A percentile compares a stretch with the other conserved stretches of the same genome.
phyloP scores from a whole-genome alignment of 106 monocot genomes.

The Dendrobium officinale region DNA sequence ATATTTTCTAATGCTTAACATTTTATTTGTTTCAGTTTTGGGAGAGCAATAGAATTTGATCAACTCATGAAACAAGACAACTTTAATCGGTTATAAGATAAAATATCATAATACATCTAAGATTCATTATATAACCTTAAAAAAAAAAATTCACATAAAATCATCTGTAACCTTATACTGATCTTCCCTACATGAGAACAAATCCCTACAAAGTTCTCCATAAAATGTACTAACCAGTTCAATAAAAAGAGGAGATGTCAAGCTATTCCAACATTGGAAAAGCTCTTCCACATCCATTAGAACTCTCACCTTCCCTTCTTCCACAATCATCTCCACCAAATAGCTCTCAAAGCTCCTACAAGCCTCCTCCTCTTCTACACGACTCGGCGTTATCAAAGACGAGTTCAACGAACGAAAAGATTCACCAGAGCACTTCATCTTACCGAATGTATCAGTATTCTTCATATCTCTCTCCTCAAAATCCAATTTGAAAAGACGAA shows the following conservation, averaged over 20 bases:
- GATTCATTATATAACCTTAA: no score
- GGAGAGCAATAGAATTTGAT: no score
- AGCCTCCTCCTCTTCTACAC: constrained; percentile 26
- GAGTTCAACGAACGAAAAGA: constrained; percentile 11
- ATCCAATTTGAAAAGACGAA: not conserved
- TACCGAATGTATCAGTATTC: constrained; percentile 3
- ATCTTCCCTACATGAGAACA: constrained; percentile 28
- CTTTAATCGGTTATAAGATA: no score
- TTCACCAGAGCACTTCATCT: constrained; percentile 20
- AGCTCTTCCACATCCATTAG: constrained; percentile 76
- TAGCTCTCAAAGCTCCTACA: constrained; percentile 62
- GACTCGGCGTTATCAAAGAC: constrained; percentile 24
- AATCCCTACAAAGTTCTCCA: constrained; percentile 64
- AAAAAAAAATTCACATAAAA: no score
- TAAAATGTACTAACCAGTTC: constrained; percentile 65
- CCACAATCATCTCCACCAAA: constrained; percentile 65
- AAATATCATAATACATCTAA: no score
- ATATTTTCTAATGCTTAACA: no score
- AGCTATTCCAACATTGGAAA: constrained; percentile 45
- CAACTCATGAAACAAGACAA: no score
- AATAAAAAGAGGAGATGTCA: constrained; percentile 58
- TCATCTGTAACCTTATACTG: not conserved
- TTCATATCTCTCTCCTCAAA: not conserved
- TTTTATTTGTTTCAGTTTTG: no score
- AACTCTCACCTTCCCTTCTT: constrained; percentile 67